phyloP scores from a whole-genome alignment of 2,329 filamentous ascomycete species.

The Didymella exigua region DNA sequence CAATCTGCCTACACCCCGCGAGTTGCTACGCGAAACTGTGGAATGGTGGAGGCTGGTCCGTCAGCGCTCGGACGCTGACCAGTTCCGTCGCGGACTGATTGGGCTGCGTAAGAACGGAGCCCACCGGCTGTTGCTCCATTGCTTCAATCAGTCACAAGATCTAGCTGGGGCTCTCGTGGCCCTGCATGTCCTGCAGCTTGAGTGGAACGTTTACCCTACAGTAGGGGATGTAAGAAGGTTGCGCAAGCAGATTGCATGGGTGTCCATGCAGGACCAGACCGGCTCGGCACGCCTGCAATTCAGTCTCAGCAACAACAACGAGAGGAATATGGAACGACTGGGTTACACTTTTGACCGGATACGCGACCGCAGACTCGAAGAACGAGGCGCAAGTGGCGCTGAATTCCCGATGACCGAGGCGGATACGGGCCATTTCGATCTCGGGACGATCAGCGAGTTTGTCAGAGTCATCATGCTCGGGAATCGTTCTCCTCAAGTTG shows the following conservation, averaged over 20 bases:
- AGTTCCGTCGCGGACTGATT: slow-evolving; percentile 36
- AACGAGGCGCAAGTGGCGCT: slow-evolving; percentile 17
- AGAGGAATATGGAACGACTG: slow-evolving; percentile 18
- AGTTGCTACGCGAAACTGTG: slow-evolving; percentile 38
- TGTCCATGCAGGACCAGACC: slow-evolving; percentile 24
- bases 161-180: slow-evolving; percentile 43
- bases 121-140: slow-evolving; percentile 39
- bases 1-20: slow-evolving; percentile 38
- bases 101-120: slow-evolving; percentile 32
- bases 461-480: slow-evolving; percentile 37
- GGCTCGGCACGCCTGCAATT: slow-evolving; percentile 21
- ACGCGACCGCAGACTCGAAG: slow-evolving; percentile 21
- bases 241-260: slow-evolving; percentile 40
- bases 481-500: slow-evolving; percentile 25
- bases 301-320: slow-evolving; percentile 17
- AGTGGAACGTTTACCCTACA: slow-evolving; percentile 37
- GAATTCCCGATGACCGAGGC: slow-evolving; percentile 6
- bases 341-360: slow-evolving; percentile 28
- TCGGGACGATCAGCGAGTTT: slow-evolving; percentile 43
- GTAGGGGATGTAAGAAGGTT: slow-evolving; percentile 18
- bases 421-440: slow-evolving; percentile 29
- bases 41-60: slow-evolving; percentile 37
- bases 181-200: slow-evolving; percentile 36
- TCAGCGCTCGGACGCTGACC: slow-evolving; percentile 32
- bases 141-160: slow-evolving; percentile 43